Base-by-base conservation (phyloP, 345 rosid genomes). In the Trapa bicornis region DNA sequence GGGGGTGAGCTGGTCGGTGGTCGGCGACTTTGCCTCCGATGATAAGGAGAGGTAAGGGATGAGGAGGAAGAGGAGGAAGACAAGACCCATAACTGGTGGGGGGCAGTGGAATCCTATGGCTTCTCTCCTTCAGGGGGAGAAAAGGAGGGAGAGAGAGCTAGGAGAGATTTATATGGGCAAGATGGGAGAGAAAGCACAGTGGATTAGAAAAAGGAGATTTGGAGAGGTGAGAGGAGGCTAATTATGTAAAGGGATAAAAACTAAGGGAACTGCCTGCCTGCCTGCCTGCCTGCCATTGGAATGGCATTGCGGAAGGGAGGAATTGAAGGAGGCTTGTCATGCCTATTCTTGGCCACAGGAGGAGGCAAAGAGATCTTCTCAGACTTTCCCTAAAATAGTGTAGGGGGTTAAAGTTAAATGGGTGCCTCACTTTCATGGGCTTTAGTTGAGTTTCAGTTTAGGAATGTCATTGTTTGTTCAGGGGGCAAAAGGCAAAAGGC, bases 231-330 rank as follows among this genome's bases (percentile, higher is more conserved):
- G 4, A 54, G 63, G 63, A 11, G 63, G 63, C 3, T 58, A 58
- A 58, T 29, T 58, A 32, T 58, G 63, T 58, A 58, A 12, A 13
- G 63, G 32, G 37, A 32, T 11, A 58, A 32, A 33, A 35, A 22
- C 29, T 22, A 58, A 58, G 7, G 63, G 37, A 10, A 32, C 35
- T 58, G 63, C 38, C 29, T 22, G 29, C 29, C 29, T 22, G 0
- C 29, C 29, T 22, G 0, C 29, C 29, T 22, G 29, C 29, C 29
- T 58, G 37, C 63, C 37, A 58, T 58, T 1, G 63, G 63, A 22
- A 58, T 58, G 63, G 37, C 35, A 45, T 48, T 69, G 72, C 35
- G 81, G 81, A 78, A 61, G 76, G 29, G 81, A 78, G 74, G 38
- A 35, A 47, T 69, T 67, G 45, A 38, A 74, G 81, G 80, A 48